Evolutionary conservation across 208 protist genomes (phyloP).

Genomic region (Jaenimonas drosophilae): DNA sequence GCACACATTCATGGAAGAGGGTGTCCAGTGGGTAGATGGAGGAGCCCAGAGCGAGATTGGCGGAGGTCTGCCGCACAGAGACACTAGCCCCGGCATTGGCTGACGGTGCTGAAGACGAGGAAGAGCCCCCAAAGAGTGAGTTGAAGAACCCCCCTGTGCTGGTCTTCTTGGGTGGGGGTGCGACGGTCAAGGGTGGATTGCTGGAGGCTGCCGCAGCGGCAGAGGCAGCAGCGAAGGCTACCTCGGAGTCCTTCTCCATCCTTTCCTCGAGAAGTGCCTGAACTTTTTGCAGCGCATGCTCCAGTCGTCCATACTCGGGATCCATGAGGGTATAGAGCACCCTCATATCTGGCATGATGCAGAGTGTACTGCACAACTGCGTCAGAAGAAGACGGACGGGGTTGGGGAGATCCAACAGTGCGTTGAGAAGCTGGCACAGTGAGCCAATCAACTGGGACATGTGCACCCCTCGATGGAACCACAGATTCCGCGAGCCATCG

Average conservation of each 20-base stretch:
- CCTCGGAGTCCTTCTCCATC: slow-evolving; percentile 18
- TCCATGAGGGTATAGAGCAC: slow-evolving; percentile 64
- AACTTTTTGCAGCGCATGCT: slow-evolving; percentile 22
- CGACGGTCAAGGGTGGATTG: not conserved
- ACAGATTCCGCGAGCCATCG: slow-evolving; percentile 16
- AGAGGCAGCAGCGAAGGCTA: slow-evolving; percentile 11
- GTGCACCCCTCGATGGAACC: slow-evolving; percentile 38
- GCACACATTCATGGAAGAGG: too few relatives aligned
- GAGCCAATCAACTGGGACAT: slow-evolving; percentile 16
- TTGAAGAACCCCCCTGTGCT: too few relatives aligned
- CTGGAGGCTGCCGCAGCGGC: slow-evolving; percentile 16
- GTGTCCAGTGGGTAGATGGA: too few relatives aligned
- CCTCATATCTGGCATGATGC: slow-evolving; percentile 50
- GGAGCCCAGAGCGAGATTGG: too few relatives aligned
- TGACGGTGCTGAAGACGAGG: too few relatives aligned
- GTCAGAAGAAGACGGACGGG: slow-evolving; percentile 32
- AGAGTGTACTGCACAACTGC: slow-evolving; percentile 29
- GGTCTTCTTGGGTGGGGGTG: not conserved
- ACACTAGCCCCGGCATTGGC: too few relatives aligned
- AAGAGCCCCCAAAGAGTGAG: too few relatives aligned
- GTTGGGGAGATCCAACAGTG: slow-evolving; percentile 25
- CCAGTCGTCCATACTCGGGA: slow-evolving; percentile 28
- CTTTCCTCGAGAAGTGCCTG: slow-evolving; percentile 16
- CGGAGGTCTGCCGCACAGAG: too few relatives aligned
- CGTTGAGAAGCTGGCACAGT: slow-evolving; percentile 32